These are phyloP conservation scores for Coniella vitis DNA, from an alignment of 2,329 filamentous ascomycete species.

Conservation along the genomic window DNA sequence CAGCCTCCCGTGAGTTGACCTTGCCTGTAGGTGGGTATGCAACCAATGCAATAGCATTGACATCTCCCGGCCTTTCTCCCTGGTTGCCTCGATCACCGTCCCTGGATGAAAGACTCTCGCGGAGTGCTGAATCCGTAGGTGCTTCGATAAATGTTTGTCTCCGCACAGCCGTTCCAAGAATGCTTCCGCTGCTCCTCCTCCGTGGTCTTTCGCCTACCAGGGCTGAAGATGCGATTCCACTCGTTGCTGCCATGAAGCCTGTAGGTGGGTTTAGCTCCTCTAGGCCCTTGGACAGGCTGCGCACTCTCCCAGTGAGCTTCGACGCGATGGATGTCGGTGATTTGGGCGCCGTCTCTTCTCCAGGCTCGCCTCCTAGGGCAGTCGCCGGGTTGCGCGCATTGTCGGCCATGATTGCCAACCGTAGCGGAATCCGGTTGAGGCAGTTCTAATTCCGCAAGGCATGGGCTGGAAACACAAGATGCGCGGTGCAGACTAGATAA, in stretches of 20 bases:
- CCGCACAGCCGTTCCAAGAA: neutral
- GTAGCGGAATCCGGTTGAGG: neutral
- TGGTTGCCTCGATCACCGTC: neutral
- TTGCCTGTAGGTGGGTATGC: conserved; percentile 1
- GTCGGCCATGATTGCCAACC: neutral
- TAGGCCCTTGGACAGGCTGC: conserved; percentile 27
- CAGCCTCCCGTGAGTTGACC: conserved; percentile 10
- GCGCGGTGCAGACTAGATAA: neutral
- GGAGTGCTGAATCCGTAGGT: neutral
- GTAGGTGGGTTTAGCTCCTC: conserved; percentile 39
- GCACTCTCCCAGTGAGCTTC: conserved; percentile 10
- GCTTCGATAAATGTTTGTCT: conserved; percentile 9
- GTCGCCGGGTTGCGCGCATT: conserved; percentile 3
- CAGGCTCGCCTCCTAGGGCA: conserved; percentile 1
- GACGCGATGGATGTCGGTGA: conserved; percentile 15
- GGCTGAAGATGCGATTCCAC: conserved; percentile 37
- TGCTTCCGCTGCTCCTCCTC: conserved; percentile 10
- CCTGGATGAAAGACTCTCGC: conserved; percentile 4
- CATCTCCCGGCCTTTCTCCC: neutral
- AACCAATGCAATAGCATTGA: neutral
- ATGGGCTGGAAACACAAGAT: neutral
- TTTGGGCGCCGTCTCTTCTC: conserved; percentile 6
- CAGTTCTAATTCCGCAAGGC: neutral
- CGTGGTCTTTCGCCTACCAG: conserved; percentile 15
- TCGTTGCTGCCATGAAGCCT: conserved; percentile 42